A percentile compares a stretch with the other conserved stretches of the same genome.
phyloP scores from a whole-genome alignment of 352 stramenopile species.

The Phytophthora melonis region DNA sequence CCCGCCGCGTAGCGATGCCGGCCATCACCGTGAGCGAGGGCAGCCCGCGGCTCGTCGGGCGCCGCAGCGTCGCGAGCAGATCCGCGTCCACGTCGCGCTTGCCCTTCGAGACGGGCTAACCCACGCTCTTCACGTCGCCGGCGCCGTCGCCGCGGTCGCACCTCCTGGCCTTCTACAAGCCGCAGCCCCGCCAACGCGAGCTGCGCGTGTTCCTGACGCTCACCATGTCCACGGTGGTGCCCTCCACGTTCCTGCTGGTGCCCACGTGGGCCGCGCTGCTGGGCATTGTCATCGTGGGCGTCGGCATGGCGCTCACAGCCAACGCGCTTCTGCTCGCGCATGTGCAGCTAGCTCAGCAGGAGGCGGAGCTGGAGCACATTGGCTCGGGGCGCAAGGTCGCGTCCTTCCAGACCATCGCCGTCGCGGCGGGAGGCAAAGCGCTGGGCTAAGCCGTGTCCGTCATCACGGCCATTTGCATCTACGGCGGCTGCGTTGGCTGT shows the following conservation, averaged over 20 bases:
- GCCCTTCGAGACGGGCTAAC: constrained; percentile 79
- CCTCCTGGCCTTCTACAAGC: constrained; percentile 55
- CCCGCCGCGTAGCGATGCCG: constrained; percentile 15
- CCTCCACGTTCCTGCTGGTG: constrained; percentile 75
- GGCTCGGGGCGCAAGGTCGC: constrained; percentile 59
- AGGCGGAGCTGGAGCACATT: constrained; percentile 54
- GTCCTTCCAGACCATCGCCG: constrained; percentile 74
- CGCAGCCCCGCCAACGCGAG: constrained; percentile 46
- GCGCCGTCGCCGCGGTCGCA: constrained; percentile 64
- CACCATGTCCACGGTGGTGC: constrained; percentile 81
- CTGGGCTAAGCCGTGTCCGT: constrained; percentile 73
- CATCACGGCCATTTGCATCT: constrained; percentile 58
- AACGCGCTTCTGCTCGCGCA: constrained; percentile 67
- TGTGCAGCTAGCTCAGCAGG: too few species aligned
- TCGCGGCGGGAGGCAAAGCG: constrained; percentile 54
- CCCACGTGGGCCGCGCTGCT: constrained; percentile 52
- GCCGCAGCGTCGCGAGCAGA: constrained; percentile 19
- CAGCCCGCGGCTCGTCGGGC: constrained; percentile 33
- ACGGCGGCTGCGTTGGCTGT: constrained; percentile 74
- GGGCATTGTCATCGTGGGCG: constrained; percentile 56
- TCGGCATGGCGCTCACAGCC: constrained; percentile 66
- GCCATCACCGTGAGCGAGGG: constrained; percentile 29
- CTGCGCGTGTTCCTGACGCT: constrained; percentile 82
- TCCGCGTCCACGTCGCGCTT: constrained; percentile 52
- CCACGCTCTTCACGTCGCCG: constrained; percentile 68